Evolutionary conservation across 306 rosid genomes (phyloP).

Genomic region (Acmispon strigosus): DNA sequence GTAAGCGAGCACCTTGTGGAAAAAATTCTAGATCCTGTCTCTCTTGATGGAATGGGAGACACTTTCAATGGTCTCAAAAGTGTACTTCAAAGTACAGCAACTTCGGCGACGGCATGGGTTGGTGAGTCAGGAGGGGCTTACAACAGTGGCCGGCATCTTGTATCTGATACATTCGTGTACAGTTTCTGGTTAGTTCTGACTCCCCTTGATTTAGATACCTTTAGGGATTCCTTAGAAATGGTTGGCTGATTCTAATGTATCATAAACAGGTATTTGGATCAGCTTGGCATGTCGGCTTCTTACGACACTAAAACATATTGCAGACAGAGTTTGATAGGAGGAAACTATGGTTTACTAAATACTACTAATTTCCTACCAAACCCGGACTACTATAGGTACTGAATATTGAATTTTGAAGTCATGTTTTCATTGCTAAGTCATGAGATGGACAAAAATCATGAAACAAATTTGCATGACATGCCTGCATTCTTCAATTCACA

Average conservation of each 20-base stretch:
- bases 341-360: conserved; percentile 84
- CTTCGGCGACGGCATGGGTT: conserved; percentile 80
- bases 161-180: conserved; percentile 67
- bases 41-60: conserved; percentile 49
- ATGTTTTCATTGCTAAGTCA: not conserved
- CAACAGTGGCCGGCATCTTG: conserved; percentile 84
- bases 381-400: conserved; percentile 70
- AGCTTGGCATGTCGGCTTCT: conserved; percentile 79
- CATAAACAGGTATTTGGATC: conserved; percentile 78
- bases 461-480: not conserved
- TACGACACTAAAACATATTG: conserved; percentile 83
- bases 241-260: not conserved
- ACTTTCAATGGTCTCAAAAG: conserved; percentile 54
- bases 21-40: conserved; percentile 63
- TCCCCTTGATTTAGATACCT: not conserved
- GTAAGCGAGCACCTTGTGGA: conserved; percentile 66
- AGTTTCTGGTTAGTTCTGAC: conserved; percentile 73
- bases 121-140: conserved; percentile 99
- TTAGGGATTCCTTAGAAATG: not conserved
- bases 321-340: conserved; percentile 88
- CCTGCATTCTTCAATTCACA: conserved; percentile 10
- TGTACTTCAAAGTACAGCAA: conserved; percentile 42
- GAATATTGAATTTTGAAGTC: not conserved
- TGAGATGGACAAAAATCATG: not conserved
- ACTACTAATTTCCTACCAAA: conserved; percentile 62